Conservation (phyloP, 192 early-diverging fungal species). For the Umbelopsis sp. region DNA sequence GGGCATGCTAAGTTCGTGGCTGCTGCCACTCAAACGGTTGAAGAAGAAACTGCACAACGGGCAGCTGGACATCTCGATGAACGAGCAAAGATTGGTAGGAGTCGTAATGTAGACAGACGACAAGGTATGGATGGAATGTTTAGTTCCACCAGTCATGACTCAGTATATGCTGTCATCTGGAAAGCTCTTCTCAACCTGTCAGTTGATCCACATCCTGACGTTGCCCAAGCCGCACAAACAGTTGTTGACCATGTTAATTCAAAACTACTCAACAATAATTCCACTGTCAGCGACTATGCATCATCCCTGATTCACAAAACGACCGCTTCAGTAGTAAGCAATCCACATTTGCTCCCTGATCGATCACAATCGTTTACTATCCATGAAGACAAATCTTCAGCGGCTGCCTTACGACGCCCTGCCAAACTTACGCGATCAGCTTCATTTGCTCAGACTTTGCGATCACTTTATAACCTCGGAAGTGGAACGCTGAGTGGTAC, state of each 20-base stretch:
- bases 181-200: constrained; percentile 83
- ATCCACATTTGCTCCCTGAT: constrained; percentile 25
- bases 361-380: constrained; percentile 27
- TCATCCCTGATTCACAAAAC: constrained; percentile 23
- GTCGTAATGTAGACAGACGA: constrained; percentile 16
- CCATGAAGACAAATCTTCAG: constrained; percentile 2
- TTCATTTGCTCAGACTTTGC: constrained; percentile 37
- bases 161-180: constrained; percentile 72
- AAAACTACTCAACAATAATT: constrained; percentile 35
- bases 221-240: constrained; percentile 64
- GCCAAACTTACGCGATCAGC: constrained; percentile 40
- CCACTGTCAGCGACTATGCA: constrained; percentile 36
- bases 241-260: constrained; percentile 76
- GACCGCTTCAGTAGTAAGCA: background rate
- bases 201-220: constrained; percentile 80
- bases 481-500: constrained; percentile 10
- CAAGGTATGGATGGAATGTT: constrained; percentile 25
- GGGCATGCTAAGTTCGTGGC: constrained; percentile 61
- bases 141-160: constrained; percentile 41
- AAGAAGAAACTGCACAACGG: constrained; percentile 38
- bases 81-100: constrained; percentile 22
- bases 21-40: constrained; percentile 59
- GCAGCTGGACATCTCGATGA: constrained; percentile 13
- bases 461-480: constrained; percentile 39
- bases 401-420: constrained; percentile 19